Base-by-base conservation (phyloP, 2,329 filamentous ascomycete species). In the Lecanoromycetidae sp. region DNA sequence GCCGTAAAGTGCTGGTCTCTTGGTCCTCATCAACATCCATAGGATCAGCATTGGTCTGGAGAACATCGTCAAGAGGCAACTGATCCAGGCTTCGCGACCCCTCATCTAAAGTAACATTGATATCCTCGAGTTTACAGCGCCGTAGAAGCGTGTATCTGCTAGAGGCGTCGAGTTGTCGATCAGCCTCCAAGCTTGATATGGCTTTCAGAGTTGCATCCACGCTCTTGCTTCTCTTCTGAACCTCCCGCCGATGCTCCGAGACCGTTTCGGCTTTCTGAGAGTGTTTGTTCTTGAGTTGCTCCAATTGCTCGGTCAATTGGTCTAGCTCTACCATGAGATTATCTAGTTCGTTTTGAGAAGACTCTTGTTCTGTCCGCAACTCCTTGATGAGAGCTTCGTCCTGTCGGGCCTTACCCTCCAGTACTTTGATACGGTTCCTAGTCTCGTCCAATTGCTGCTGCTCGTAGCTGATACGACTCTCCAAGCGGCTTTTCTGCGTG, bases 71-170 rank as follows among this genome's bases (percentile, higher is more conserved):
- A 57, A 93, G 87, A 3, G 91, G 91, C 43, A 98, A 72, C 53
- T 82, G 77, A 57, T 94, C 87, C 20, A 98, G 71, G 5, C 71
- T 68, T 27, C 69, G 71, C 2, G 87, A 94, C 20, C 80, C 81
- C 48, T 79, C 70, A 2, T 74, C 69, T 19, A 98, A 72, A 2
- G 91, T 91, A 49, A 98, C 75, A 53, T 83, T 79, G 55, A 96
- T 85, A 60, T 95, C 88, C 61, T 96, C 90, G 38, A 98, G 79
- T 61, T 93, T 90, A 70, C 90, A 96, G 52, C 86, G 80, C 59
- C 87, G 80, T 44, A 98, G 75, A 38, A 94, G 69, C 36, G 80
- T 80, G 61, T 94, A 94, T 61, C 91, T 85, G 57, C 78, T 80
- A 0, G 87, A 81, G 49, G 83, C 85, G 59, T 87, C 87, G 58